Conservation (phyloP, 2,329 filamentous ascomycete genomes). For the Zymoseptoria brevis region DNA sequence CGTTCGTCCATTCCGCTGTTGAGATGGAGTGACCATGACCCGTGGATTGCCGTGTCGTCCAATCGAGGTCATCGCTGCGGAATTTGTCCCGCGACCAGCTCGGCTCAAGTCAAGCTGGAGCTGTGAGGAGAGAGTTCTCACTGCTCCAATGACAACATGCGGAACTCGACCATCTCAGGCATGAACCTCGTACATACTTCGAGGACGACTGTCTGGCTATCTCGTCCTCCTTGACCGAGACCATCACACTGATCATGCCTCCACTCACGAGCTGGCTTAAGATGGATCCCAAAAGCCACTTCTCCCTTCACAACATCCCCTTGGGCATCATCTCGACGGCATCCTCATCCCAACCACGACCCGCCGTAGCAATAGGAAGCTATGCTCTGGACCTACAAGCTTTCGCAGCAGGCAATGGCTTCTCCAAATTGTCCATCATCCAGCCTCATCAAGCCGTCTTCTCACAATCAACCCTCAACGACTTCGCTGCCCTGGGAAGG, state of each 20-base stretch:
- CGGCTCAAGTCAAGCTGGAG: neutral
- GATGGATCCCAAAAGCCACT: conserved; percentile 55
- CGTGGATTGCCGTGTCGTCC: neutral
- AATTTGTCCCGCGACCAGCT: neutral
- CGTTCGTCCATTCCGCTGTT: neutral
- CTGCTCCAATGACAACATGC: neutral
- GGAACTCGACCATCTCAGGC: neutral
- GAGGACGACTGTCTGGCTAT: neutral
- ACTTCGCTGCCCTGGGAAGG: conserved; percentile 64
- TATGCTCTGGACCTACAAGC: conserved; percentile 61
- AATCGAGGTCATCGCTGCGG: neutral
- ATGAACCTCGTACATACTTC: neutral
- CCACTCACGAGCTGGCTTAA: conserved; percentile 48
- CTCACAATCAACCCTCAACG: conserved; percentile 58
- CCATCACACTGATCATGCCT: conserved; percentile 21
- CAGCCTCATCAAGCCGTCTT: conserved; percentile 55
- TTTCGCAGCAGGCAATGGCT: conserved; percentile 53
- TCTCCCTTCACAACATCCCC: conserved; percentile 72
- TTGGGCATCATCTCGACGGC: conserved; percentile 71
- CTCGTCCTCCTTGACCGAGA: neutral
- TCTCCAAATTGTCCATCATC: conserved; percentile 50
- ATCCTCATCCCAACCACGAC: conserved; percentile 48
- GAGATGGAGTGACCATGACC: neutral
- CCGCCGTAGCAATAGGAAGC: conserved; percentile 65
- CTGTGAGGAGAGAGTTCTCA: neutral